Evolutionary conservation across 495 filamentous ascomycete genomes (phyloP).

Genomic region (Neurospora cerealis): DNA sequence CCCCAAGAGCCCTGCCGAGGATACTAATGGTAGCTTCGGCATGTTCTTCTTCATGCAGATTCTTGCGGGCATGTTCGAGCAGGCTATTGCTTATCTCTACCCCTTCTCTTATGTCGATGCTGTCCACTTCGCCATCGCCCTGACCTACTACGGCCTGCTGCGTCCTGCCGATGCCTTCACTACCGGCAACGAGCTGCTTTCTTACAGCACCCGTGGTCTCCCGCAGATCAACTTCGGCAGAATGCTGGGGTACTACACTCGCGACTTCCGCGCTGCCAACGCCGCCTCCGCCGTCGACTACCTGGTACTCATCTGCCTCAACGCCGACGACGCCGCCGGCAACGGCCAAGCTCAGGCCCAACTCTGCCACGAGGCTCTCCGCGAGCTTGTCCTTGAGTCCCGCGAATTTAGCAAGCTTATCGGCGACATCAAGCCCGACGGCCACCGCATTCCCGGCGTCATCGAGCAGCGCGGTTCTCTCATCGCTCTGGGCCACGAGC

Average conservation of each 20-base stretch:
- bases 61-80: constrained; percentile 89
- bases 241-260: constrained; percentile 90
- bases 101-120: constrained; percentile 81
- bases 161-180: constrained; percentile 66
- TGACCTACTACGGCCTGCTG: constrained; percentile 85
- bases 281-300: constrained; percentile 88
- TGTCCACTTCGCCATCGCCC: constrained; percentile 85
- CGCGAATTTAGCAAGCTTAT: constrained; percentile 89
- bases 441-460: constrained; percentile 68
- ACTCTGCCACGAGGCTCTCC: constrained; percentile 84
- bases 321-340: constrained; percentile 63
- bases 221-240: constrained; percentile 91
- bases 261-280: constrained; percentile 83
- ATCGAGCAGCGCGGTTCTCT: constrained; percentile 84
- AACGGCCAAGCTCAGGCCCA: constrained; percentile 66
- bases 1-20: constrained; percentile 51
- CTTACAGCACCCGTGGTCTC: constrained; percentile 56
- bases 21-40: constrained; percentile 66
- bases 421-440: constrained; percentile 79
- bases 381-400: constrained; percentile 91
- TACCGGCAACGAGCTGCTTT: constrained; percentile 62
- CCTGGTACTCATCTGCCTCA: constrained; percentile 83
- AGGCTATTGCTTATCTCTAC: constrained; percentile 83
- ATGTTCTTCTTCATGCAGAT: constrained; percentile 89
- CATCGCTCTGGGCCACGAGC: constrained; percentile 67